Evolutionary conservation across 2,329 filamentous ascomycete species (phyloP), one percentile per base, ranked within the genome.

Genomic region (Hirsutella thompsonii): DNA sequence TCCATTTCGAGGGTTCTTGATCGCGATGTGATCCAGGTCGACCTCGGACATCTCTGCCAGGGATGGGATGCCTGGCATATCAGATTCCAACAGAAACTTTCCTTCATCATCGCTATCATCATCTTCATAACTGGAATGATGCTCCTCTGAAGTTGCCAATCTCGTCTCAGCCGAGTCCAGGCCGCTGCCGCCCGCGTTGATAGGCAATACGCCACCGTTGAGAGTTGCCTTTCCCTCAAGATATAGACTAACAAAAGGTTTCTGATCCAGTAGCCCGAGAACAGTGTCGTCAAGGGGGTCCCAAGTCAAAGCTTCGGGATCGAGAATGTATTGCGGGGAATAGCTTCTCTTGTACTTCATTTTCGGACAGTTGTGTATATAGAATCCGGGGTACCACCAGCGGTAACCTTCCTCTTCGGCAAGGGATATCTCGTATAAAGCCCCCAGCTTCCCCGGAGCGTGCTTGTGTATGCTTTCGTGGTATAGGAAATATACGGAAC

Each of bases 271-370:
- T 8, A 71, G 50, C 2, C 51, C 57, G 37, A 79, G 55, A 2
- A 75, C 54, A 3, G 66, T 60, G 29, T 67, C 60, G 47, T 79
- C 70, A 18, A 86, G 55, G 0, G 64, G 62, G 46, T 79, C 66
- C 81, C 82, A 87, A 8, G 61, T 55, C 46, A 80, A 66, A 0
- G 69, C 71, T 46, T 79, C 74, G 0, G 82, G 81, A 47, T 89
- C 81, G 10, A 90, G 68, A 10, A 92, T 70, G 52, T 80, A 75
- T 53, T 87, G 82, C 2, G 83, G 84, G 10, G 70, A 67, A 56
- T 84, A 92, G 53, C 88, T 81, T 43, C 79, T 81, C 64, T 92
- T 92, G 66, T 92, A 92, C 50, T 71, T 70, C 85, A 92, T 90
- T 64, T 92, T 92, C 40, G 74, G 69, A 52, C 84, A 90, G 41